Conservation (phyloP, 2,329 filamentous ascomycete genomes). For the Drechslerella dactyloides region DNA sequence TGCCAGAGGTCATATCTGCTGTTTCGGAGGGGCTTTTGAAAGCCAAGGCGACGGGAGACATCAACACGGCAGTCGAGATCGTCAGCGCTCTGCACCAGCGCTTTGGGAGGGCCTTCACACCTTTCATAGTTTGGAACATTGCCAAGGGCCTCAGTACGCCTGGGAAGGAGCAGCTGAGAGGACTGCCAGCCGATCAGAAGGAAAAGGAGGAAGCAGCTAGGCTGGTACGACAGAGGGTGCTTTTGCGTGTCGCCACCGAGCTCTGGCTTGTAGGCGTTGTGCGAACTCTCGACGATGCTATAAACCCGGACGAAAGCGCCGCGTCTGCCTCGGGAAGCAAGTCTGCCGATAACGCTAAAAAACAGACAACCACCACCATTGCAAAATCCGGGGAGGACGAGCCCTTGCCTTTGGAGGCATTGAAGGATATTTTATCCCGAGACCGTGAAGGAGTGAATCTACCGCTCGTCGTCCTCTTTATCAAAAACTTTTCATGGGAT, state of each 20-base stretch:
- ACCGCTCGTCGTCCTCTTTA: conserved; percentile 89
- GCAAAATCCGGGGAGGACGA: conserved; percentile 76
- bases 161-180: conserved; percentile 67
- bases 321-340: conserved; percentile 51
- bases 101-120: conserved; percentile 55
- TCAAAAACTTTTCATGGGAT: conserved; percentile 96
- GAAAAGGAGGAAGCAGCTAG: conserved; percentile 97
- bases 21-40: conserved; percentile 55
- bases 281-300: conserved; percentile 75
- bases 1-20: conserved; percentile 55
- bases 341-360: conserved; percentile 47
- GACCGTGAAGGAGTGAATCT: conserved; percentile 92
- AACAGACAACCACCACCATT: conserved; percentile 64
- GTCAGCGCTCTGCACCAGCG: conserved; percentile 55
- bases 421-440: conserved; percentile 93
- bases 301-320: conserved; percentile 68
- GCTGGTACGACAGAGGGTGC: conserved; percentile 79
- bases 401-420: conserved; percentile 93
- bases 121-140: conserved; percentile 55
- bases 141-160: conserved; percentile 55
- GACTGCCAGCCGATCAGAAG: conserved; percentile 76
- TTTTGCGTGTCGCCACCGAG: conserved; percentile 90
- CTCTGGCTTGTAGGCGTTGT: conserved; percentile 92
- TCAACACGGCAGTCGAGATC: conserved; percentile 54
- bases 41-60: conserved; percentile 53